Percentiles rank a stretch among this genome's conserved stretches.
Evolutionary conservation across 1,139 yeast species (phyloP).

Genomic region (Candida albicans): DNA sequence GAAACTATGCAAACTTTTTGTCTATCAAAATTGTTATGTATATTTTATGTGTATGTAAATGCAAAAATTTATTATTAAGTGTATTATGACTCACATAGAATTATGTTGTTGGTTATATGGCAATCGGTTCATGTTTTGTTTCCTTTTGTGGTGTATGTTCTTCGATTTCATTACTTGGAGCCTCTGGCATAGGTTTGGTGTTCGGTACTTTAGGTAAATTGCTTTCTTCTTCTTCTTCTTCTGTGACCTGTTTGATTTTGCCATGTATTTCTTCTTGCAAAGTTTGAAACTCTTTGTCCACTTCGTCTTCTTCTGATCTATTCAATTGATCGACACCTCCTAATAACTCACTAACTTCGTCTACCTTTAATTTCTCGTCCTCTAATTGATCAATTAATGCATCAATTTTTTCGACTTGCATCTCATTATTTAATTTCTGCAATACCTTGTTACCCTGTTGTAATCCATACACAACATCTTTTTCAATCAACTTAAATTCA

Average conservation of each 20-base stretch:
- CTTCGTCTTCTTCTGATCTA: slow-evolving; percentile 60
- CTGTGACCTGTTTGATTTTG: slow-evolving; percentile 14
- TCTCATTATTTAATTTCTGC: slow-evolving; percentile 70
- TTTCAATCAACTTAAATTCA: slow-evolving; percentile 86
- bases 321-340: slow-evolving; percentile 44
- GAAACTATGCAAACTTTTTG: background rate
- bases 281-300: slow-evolving; percentile 59
- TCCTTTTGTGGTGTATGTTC: slow-evolving; percentile 8
- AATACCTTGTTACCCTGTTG: slow-evolving; percentile 78
- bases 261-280: slow-evolving; percentile 46
- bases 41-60: slow-evolving; percentile 1
- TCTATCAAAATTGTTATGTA: background rate
- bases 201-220: slow-evolving; percentile 22
- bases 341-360: slow-evolving; percentile 55
- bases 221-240: slow-evolving; percentile 5
- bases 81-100: background rate
- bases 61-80: background rate
- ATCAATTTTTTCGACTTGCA: slow-evolving; percentile 79
- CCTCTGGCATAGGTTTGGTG: slow-evolving; percentile 22
- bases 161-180: slow-evolving; percentile 9
- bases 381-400: slow-evolving; percentile 79
- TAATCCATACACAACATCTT: slow-evolving; percentile 78
- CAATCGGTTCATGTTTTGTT: slow-evolving; percentile 20
- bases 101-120: slow-evolving; percentile 8
- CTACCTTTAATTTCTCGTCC: slow-evolving; percentile 78